A percentile compares a stretch with the other conserved stretches of the same genome.
phyloP scores from a whole-genome alignment of 108 stramenopile genomes.

The Chaetoceros tenuissimus region DNA sequence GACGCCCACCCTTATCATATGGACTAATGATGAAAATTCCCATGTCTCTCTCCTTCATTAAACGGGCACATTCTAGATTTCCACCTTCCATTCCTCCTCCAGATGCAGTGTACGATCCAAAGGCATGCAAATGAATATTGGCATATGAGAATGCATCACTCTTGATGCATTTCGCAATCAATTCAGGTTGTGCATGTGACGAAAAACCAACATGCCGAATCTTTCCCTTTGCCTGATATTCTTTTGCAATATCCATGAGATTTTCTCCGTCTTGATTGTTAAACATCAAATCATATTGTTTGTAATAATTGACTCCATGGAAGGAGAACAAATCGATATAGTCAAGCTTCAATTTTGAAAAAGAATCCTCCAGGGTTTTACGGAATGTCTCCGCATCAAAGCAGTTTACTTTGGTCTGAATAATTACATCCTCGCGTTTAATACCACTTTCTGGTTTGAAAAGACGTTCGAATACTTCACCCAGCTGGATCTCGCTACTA shows the following conservation, averaged over 20 bases:
- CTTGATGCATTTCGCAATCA: conserved; percentile 57
- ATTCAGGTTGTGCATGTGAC: conserved; percentile 70
- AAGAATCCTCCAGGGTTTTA: conserved; percentile 32
- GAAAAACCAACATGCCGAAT: conserved; percentile 81
- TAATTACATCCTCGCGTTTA: conserved; percentile 76
- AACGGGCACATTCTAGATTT: conserved; percentile 47
- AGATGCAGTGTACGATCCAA: conserved; percentile 78
- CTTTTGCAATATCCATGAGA: conserved; percentile 46
- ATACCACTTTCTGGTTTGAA: conserved; percentile 51
- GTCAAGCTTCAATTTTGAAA: conserved; percentile 54
- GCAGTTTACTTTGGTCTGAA: conserved; percentile 79
- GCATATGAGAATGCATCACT: conserved; percentile 74
- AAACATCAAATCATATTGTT: conserved; percentile 59
- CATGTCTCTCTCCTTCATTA: conserved; percentile 72
- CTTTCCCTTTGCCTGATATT: conserved; percentile 56
- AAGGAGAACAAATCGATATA: conserved; percentile 84
- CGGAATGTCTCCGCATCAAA: conserved; percentile 41
- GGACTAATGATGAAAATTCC: conserved; percentile 83
- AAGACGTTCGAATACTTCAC: conserved; percentile 53
- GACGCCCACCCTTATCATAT: conserved; percentile 81
- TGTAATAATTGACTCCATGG: conserved; percentile 70
- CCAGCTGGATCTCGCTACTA: conserved; percentile 66
- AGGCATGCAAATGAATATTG: conserved; percentile 84
- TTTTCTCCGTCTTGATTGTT: conserved; percentile 41
- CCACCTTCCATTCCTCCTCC: conserved; percentile 51